These are phyloP conservation scores for Nothophoma quercina DNA, from an alignment of 2,329 filamentous ascomycete species.

Conservation along the genomic window DNA sequence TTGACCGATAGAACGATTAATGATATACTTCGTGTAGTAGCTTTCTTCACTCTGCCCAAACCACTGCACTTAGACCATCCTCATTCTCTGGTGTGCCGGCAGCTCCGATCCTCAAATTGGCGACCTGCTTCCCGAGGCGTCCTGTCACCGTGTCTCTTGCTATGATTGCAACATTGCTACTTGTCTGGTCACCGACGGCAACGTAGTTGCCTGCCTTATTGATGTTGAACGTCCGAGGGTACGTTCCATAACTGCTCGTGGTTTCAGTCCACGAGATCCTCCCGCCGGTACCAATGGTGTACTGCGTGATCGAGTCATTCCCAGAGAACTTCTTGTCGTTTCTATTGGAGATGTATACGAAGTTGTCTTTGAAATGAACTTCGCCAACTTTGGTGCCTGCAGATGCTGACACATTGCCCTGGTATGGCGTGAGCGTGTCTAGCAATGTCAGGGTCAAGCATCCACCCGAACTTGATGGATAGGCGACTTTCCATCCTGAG, in stretches of 20 bases:
- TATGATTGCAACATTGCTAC: slow-evolving; percentile 44
- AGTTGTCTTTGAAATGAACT: slow-evolving; percentile 43
- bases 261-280: slow-evolving; percentile 37
- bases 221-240: slow-evolving; percentile 47
- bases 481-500: slow-evolving; percentile 39
- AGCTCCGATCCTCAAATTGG: slow-evolving; percentile 35
- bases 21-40: no score
- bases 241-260: slow-evolving; percentile 42
- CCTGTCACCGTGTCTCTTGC: slow-evolving; percentile 37
- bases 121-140: slow-evolving; percentile 34
- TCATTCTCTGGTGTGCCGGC: slow-evolving; percentile 39
- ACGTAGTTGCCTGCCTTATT: slow-evolving; percentile 43
- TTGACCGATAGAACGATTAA: no score
- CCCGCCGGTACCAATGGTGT: slow-evolving; percentile 40
- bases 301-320: slow-evolving; percentile 46
- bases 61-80: slow-evolving; percentile 44
- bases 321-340: slow-evolving; percentile 48
- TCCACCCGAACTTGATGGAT: slow-evolving; percentile 33
- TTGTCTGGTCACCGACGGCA: slow-evolving; percentile 44
- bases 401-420: slow-evolving; percentile 37
- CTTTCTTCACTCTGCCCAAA: slow-evolving; percentile 43
- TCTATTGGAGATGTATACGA: slow-evolving; percentile 45
- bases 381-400: slow-evolving; percentile 44
- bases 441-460: slow-evolving; percentile 42
- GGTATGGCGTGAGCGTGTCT: slow-evolving; percentile 45